Evolutionary conservation across 192 early-diverging fungal species (phyloP), one percentile per base, ranked within the genome.

Genomic region (Gonapodya prolifera): DNA sequence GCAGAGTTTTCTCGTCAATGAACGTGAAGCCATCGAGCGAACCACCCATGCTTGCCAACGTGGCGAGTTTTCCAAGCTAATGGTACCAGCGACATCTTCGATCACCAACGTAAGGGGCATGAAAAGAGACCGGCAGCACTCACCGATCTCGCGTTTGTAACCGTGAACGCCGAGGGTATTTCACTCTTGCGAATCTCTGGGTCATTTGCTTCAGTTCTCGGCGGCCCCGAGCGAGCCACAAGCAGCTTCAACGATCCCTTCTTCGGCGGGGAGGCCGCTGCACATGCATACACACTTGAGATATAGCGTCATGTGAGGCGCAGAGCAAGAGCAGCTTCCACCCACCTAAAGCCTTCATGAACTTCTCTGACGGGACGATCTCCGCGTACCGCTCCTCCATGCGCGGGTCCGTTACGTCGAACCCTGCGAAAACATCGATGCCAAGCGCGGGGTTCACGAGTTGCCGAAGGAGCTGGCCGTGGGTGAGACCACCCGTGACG

Each of bases 161-260:
- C 71, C 71, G 71, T 73, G 71, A 73, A 73, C 28, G 71, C 71
- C 16, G 71, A 18, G 28, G 71, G 32, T 18, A 32, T 73, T 73
- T 73, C 71, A 29, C 8, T 8, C 45, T 23, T 61, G 8, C 45
- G 45, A 61, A 61, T 23, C 8, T 23, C 8, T 16, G 8, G 45
- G 45, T 61, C 45, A 23, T 61, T 61, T 8, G 45, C 45, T 61
- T 61, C 8, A 23, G 45, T 8, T 8, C 45, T 8, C 8, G 45
- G 45, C 8, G 45, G 45, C 45, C 45, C 45, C 45, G 45, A 61
- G 45, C 45, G 45, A 23, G 45, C 45, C 8, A 61, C 45, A 16
- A 8, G 45, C 45, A 8, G 23, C 23, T 61, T 61, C 45, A 61
- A 23, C 23, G 45, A 61, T 16, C 45, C 45, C 8, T 8, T 8